Evolutionary conservation across 163 green algal species (phyloP).

Genomic region (Prototheca cutis): DNA sequence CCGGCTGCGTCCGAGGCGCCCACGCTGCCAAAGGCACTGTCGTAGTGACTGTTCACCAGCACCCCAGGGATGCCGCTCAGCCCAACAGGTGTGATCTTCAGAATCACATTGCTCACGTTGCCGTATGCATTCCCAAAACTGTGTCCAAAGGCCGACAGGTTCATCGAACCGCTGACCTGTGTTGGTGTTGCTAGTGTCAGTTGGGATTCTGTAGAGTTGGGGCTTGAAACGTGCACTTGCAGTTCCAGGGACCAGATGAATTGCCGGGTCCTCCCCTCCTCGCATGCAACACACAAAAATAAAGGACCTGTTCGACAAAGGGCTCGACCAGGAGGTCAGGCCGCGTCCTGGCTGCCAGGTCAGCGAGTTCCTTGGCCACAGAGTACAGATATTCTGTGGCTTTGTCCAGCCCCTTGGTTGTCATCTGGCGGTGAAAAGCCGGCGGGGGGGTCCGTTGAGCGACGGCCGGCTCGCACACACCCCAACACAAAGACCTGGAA

Average conservation of each 20-base stretch:
- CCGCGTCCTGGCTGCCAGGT: background rate
- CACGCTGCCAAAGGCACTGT: slow-evolving; percentile 37
- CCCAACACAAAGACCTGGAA: no score
- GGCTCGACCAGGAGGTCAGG: slow-evolving; percentile 1
- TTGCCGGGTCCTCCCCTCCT: no score
- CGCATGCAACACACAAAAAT: no score
- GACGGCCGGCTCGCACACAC: no score
- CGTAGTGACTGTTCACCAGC: slow-evolving; percentile 52
- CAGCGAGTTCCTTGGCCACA: background rate
- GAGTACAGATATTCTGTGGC: background rate
- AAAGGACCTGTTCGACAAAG: background rate
- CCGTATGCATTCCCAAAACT: slow-evolving; percentile 47
- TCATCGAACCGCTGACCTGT: slow-evolving; percentile 20
- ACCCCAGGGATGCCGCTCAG: slow-evolving; percentile 15
- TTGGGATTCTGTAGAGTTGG: no score
- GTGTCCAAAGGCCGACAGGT: slow-evolving; percentile 30
- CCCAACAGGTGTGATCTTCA: slow-evolving; percentile 34
- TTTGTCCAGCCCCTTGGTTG: slow-evolving; percentile 3
- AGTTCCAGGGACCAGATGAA: no score
- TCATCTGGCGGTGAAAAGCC: slow-evolving; percentile 20
- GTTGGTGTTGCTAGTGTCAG: no score
- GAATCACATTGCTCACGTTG: slow-evolving; percentile 59
- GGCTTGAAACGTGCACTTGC: no score
- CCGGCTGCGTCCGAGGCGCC: slow-evolving; percentile 44
- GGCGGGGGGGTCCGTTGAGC: no score